Evolutionary conservation across 2,329 filamentous ascomycete genomes (phyloP).

Genomic region (Tolypocladium ophioglossoides): DNA sequence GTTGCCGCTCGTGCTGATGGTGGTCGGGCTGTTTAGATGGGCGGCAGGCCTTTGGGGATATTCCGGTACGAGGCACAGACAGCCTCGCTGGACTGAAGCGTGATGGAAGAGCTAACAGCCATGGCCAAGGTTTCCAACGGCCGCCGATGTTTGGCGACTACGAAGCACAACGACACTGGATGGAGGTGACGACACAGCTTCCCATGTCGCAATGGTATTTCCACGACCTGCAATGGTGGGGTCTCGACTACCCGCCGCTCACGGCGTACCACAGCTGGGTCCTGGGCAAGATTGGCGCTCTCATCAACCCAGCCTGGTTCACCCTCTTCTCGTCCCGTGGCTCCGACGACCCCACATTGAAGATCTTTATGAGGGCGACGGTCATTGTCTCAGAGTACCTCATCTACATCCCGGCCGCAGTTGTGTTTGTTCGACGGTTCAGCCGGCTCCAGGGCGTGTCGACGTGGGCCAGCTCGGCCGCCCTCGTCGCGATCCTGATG

Average conservation of each 20-base stretch:
- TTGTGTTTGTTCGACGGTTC: conserved; percentile 77
- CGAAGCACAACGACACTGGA: conserved; percentile 97
- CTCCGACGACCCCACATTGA: conserved; percentile 65
- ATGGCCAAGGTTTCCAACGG: conserved; percentile 51
- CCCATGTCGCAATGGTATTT: conserved; percentile 97
- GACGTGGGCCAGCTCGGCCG: conserved; percentile 73
- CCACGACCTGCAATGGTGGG: conserved; percentile 95
- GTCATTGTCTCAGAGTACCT: conserved; percentile 88
- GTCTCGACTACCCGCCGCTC: conserved; percentile 91
- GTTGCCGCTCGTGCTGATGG: conserved; percentile 79
- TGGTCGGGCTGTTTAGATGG: conserved; percentile 87
- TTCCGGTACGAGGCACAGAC: conserved; percentile 50
- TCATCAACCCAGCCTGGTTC: conserved; percentile 81
- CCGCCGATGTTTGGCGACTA: conserved; percentile 96
- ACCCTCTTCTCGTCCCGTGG: conserved; percentile 74
- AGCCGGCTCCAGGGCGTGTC: conserved; percentile 67
- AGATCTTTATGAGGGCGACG: conserved; percentile 92
- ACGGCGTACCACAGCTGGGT: conserved; percentile 98
- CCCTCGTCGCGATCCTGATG: conserved; percentile 82
- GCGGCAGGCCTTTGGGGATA: conserved; percentile 88
- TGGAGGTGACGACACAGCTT: conserved; percentile 87
- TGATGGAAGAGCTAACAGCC: background rate
- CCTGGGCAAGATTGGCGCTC: conserved; percentile 72
- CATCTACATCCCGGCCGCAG: conserved; percentile 72
- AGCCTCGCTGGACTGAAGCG: background rate